Evolutionary conservation across 176 grass and related monocot species (phyloP).

Genomic region (Phragmites australis): DNA sequence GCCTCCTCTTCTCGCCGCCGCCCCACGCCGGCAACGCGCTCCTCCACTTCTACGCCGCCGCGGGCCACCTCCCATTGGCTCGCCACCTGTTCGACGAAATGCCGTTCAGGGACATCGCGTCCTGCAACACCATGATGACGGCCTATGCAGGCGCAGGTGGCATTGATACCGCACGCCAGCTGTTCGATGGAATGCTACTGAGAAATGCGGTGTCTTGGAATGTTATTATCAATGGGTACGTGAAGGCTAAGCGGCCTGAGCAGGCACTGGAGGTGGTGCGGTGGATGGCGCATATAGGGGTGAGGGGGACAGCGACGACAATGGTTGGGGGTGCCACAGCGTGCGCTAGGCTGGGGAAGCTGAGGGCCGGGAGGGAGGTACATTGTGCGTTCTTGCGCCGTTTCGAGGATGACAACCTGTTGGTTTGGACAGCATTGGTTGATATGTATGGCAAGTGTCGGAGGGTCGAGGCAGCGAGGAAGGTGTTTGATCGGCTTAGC

Average conservation of each 20-base stretch:
- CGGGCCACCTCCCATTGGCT: slow-evolving; percentile 24
- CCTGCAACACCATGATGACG: slow-evolving; percentile 57
- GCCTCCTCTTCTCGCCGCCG: slow-evolving; percentile 43
- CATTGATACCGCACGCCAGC: slow-evolving; percentile 24
- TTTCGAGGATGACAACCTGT: slow-evolving; percentile 59
- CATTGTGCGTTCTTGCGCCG: slow-evolving; percentile 43
- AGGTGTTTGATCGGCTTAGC: slow-evolving; percentile 49
- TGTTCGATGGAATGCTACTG: slow-evolving; percentile 50
- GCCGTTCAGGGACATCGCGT: slow-evolving; percentile 46
- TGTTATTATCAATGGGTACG: slow-evolving; percentile 49
- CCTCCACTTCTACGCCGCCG: slow-evolving; percentile 47
- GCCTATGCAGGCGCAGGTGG: slow-evolving; percentile 16
- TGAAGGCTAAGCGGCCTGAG: slow-evolving; percentile 40
- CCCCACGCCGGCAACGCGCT: slow-evolving; percentile 53
- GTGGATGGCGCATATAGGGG: slow-evolving; percentile 27
- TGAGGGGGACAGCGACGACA: slow-evolving; percentile 24
- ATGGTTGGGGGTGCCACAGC: slow-evolving; percentile 52
- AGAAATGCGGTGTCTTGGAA: slow-evolving; percentile 66
- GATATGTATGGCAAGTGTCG: slow-evolving; percentile 67
- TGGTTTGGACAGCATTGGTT: slow-evolving; percentile 57
- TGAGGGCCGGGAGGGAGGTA: slow-evolving; percentile 48
- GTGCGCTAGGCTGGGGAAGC: slow-evolving; percentile 43
- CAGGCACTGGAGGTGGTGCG: slow-evolving; percentile 48
- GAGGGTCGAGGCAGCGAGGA: slow-evolving; percentile 32
- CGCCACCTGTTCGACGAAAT: slow-evolving; percentile 58